These are phyloP conservation scores for Penicillium sp. DNA, from an alignment of 2,329 filamentous ascomycete species.

Conservation along the genomic window DNA sequence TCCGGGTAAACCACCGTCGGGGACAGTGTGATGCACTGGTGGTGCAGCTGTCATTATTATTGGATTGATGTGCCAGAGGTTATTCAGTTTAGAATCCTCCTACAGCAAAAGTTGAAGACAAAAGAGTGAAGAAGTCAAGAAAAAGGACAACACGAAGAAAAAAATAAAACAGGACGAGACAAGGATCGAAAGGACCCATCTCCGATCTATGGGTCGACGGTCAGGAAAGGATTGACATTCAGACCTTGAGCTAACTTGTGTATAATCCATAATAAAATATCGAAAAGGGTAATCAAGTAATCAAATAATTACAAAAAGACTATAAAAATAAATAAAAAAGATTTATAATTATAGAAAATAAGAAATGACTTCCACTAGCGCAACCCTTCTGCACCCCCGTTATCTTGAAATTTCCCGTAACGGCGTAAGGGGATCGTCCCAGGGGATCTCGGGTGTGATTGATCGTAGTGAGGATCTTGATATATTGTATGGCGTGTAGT, in stretches of 20 bases:
- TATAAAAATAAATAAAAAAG: constrained; percentile 1
- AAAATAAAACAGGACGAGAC: constrained; percentile 18
- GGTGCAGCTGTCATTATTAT: constrained; percentile 39
- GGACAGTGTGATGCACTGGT: constrained; percentile 34
- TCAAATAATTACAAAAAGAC: constrained; percentile 12
- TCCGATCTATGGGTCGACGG: constrained; percentile 28
- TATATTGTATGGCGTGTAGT: no score
- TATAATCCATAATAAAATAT: constrained; percentile 18
- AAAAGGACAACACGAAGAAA: constrained; percentile 11
- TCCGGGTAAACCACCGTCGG: constrained; percentile 33
- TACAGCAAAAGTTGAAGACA: background rate
- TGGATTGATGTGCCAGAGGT: constrained; percentile 8
- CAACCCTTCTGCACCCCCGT: constrained; percentile 29
- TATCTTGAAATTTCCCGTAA: constrained; percentile 27
- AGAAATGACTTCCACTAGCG: constrained; percentile 27
- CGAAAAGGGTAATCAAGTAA: constrained; percentile 4
- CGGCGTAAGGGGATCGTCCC: constrained; percentile 22
- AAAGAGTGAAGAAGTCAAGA: constrained; percentile 8
- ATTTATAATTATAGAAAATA: constrained; percentile 16
- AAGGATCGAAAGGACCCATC: constrained; percentile 22
- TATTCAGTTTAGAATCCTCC: constrained; percentile 1
- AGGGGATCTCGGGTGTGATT: constrained; percentile 7
- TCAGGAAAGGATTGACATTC: constrained; percentile 27
- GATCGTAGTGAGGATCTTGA: background rate
- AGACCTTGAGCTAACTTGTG: constrained; percentile 17